These are phyloP conservation scores for Venturia nashicola DNA, from an alignment of 2,329 filamentous ascomycete species.

Conservation along the genomic window DNA sequence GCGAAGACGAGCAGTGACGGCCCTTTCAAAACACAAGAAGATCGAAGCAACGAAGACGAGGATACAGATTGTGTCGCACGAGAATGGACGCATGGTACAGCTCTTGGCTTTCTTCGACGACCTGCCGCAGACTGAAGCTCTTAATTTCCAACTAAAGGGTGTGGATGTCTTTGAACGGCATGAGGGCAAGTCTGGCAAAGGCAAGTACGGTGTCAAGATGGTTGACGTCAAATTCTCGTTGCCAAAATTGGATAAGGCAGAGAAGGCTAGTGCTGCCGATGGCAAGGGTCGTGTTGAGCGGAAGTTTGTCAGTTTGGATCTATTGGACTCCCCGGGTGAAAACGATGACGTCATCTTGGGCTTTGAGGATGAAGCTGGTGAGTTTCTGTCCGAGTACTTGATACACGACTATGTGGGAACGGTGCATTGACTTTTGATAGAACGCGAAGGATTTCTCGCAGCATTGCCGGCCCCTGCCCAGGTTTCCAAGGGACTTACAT, in stretches of 20 bases:
- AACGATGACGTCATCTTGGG: conserved; percentile 82
- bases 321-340: conserved; percentile 80
- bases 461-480: conserved; percentile 29
- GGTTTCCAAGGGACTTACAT: neutral
- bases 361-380: conserved; percentile 70
- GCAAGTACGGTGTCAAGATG: conserved; percentile 61
- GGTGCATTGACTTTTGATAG: conserved; percentile 17
- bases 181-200: conserved; percentile 25
- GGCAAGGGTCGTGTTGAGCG: conserved; percentile 53
- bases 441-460: conserved; percentile 32
- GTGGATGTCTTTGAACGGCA: conserved; percentile 68
- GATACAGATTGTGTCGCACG: conserved; percentile 63
- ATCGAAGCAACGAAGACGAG: conserved; percentile 76
- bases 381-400: too few species aligned
- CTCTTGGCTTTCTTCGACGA: conserved; percentile 80
- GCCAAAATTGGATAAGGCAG: conserved; percentile 39
- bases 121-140: conserved; percentile 73
- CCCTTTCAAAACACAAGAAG: conserved; percentile 57
- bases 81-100: conserved; percentile 46
- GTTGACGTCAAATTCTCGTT: conserved; percentile 86
- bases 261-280: conserved; percentile 25
- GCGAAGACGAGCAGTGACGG: conserved; percentile 75
- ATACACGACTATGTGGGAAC: neutral
- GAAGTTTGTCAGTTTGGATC: conserved; percentile 72
- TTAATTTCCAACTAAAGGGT: conserved; percentile 77